Conservation (phyloP, 2,329 filamentous ascomycete species). For the Ophiostoma sp. region DNA sequence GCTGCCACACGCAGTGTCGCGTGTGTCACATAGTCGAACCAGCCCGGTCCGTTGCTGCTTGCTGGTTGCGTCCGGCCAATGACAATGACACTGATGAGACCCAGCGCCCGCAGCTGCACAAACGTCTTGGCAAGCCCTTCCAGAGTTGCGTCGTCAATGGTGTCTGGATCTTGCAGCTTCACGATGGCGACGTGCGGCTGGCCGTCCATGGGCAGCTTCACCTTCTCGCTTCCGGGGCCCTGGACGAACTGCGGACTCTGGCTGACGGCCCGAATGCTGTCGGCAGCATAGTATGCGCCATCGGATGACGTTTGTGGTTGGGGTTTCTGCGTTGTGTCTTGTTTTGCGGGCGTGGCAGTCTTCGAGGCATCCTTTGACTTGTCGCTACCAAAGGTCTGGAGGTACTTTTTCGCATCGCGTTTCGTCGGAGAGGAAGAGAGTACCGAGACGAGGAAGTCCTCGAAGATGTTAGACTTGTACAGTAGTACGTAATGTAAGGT, state of each 20-base stretch:
- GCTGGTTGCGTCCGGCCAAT: conserved; percentile 61
- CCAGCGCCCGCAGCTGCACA: conserved; percentile 77
- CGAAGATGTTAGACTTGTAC: conserved; percentile 10
- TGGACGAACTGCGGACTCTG: conserved; percentile 42
- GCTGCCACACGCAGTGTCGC: conserved; percentile 74
- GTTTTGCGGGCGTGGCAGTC: conserved; percentile 32
- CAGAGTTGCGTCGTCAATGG: conserved; percentile 67
- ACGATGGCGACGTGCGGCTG: conserved; percentile 76
- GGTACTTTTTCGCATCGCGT: conserved; percentile 86
- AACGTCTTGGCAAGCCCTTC: conserved; percentile 79
- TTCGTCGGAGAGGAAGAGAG: conserved; percentile 88
- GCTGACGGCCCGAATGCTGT: conserved; percentile 36
- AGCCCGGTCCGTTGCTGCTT: conserved; percentile 40
- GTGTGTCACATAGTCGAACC: conserved; percentile 45
- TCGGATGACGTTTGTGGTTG: conserved; percentile 29
- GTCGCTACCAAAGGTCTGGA: conserved; percentile 73
- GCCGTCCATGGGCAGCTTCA: conserved; percentile 39
- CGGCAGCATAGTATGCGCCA: conserved; percentile 24
- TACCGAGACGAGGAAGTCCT: conserved; percentile 80
- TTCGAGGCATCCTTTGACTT: conserved; percentile 34
- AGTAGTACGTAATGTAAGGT: neutral
- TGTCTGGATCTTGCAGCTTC: conserved; percentile 75
- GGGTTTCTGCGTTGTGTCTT: conserved; percentile 29
- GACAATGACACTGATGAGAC: conserved; percentile 78
- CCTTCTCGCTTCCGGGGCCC: conserved; percentile 31